phyloP scores from a whole-genome alignment of 1,139 yeast genomes.

The Spathaspora sp. region DNA sequence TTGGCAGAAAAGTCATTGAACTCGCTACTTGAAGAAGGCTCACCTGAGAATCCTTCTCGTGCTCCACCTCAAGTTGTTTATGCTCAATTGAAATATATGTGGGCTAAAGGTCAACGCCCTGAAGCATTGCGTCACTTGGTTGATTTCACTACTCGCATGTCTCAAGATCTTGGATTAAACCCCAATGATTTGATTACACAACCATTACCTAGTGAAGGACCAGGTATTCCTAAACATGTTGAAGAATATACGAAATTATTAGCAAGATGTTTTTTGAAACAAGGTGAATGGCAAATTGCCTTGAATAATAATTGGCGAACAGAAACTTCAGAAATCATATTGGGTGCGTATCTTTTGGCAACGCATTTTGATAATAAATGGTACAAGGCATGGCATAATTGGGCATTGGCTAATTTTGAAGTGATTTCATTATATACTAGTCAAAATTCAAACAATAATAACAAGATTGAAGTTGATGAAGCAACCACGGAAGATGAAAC shows the following conservation, averaged over 20 bases:
- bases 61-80: conserved; percentile 97
- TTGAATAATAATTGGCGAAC: conserved; percentile 77
- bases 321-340: conserved; percentile 73
- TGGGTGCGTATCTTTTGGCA: conserved; percentile 90
- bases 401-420: conserved; percentile 98
- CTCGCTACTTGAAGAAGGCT: conserved; percentile 64
- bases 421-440: conserved; percentile 72
- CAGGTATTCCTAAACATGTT: conserved; percentile 74
- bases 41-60: conserved; percentile 62
- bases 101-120: conserved; percentile 90
- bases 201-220: conserved; percentile 76
- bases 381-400: conserved; percentile 99
- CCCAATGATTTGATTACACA: conserved; percentile 82
- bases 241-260: conserved; percentile 83
- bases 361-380: conserved; percentile 91
- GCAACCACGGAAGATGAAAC: conserved; percentile 22
- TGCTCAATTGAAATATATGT: conserved; percentile 93
- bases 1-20: conserved; percentile 91
- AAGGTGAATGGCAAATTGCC: conserved; percentile 97
- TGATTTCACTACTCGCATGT: conserved; percentile 89
- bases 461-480: conserved; percentile 16
- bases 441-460: conserved; percentile 25
- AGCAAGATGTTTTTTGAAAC: conserved; percentile 93
- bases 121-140: conserved; percentile 85
- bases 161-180: conserved; percentile 79